Evolutionary conservation across 805 yeast genomes (phyloP).

Genomic region (Wickerhamomyces xylosicus): DNA sequence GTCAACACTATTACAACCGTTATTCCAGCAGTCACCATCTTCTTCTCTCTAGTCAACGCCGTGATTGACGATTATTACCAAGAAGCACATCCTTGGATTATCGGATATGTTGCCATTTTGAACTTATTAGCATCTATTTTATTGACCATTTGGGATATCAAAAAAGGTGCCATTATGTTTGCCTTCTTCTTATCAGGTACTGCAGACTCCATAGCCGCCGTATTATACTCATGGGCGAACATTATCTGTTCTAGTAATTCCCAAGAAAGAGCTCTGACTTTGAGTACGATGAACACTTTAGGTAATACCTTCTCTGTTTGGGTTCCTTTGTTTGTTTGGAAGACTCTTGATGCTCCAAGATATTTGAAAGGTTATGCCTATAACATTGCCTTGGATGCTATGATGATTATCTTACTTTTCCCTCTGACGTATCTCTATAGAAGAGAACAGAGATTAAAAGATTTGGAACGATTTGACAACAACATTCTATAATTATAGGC

Average conservation of each 20-base stretch:
- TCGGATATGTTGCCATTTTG: slow-evolving; percentile 19
- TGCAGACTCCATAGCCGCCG: slow-evolving; percentile 55
- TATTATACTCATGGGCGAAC: slow-evolving; percentile 46
- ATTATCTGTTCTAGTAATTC: slow-evolving; percentile 46
- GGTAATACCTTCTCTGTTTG: slow-evolving; percentile 48
- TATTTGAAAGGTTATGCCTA: slow-evolving; percentile 41
- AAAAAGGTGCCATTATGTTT: slow-evolving; percentile 47
- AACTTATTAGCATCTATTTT: slow-evolving; percentile 15
- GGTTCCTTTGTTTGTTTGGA: slow-evolving; percentile 25
- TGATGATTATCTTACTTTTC: slow-evolving; percentile 17
- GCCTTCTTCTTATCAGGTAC: slow-evolving; percentile 46
- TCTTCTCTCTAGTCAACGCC: slow-evolving; percentile 20
- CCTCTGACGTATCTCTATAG: slow-evolving; percentile 18
- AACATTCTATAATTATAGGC: too few species aligned
- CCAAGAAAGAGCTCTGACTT: slow-evolving; percentile 39
- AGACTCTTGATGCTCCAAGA: slow-evolving; percentile 46
- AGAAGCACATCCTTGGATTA: slow-evolving; percentile 18
- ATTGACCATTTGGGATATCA: slow-evolving; percentile 31
- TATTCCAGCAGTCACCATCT: slow-evolving; percentile 35
- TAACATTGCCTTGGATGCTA: slow-evolving; percentile 13
- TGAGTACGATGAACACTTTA: slow-evolving; percentile 39
- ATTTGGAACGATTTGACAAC: background rate
- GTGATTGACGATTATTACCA: slow-evolving; percentile 19
- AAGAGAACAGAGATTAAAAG: slow-evolving; percentile 1
- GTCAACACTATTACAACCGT: slow-evolving; percentile 39